These are phyloP conservation scores for Davidsoniella australis DNA, from an alignment of 2,329 filamentous ascomycete genomes.

Conservation along the genomic window DNA sequence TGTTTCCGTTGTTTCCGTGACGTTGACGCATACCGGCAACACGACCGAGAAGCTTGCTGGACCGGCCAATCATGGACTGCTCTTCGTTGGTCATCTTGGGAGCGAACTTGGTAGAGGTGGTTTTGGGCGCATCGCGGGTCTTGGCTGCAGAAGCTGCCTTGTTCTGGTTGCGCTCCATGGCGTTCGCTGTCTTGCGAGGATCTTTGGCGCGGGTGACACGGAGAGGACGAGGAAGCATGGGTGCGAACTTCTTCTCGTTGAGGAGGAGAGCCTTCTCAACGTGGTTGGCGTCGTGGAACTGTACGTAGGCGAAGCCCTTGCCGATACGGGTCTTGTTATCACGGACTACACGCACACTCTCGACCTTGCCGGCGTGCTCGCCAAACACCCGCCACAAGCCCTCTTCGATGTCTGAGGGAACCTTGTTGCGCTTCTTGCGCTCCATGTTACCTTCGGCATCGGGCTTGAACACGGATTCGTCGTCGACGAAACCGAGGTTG, in stretches of 20 bases:
- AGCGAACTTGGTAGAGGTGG: slow-evolving; percentile 38
- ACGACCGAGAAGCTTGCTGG: slow-evolving; percentile 55
- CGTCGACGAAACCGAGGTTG: slow-evolving; percentile 89
- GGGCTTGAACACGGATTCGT: slow-evolving; percentile 56
- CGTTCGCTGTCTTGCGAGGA: slow-evolving; percentile 39
- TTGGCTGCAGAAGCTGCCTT: slow-evolving; percentile 19
- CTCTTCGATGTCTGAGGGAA: slow-evolving; percentile 77
- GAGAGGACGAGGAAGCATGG: slow-evolving; percentile 75
- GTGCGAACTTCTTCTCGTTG: slow-evolving; percentile 82
- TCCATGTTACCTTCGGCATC: slow-evolving; percentile 48
- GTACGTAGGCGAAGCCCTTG: slow-evolving; percentile 95
- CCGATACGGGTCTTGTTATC: slow-evolving; percentile 82
- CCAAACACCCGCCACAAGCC: slow-evolving; percentile 73
- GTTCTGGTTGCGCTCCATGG: slow-evolving; percentile 26
- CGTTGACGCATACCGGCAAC: slow-evolving; percentile 39
- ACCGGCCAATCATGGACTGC: slow-evolving; percentile 55
- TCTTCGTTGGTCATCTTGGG: slow-evolving; percentile 55
- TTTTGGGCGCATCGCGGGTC: slow-evolving; percentile 21
- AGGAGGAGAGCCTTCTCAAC: slow-evolving; percentile 84
- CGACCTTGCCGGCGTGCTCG: slow-evolving; percentile 59
- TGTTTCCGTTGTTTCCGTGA: slow-evolving; percentile 17
- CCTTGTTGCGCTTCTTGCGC: slow-evolving; percentile 56
- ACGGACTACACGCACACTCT: slow-evolving; percentile 82
- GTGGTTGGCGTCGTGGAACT: slow-evolving; percentile 73
- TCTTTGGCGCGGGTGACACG: slow-evolving; percentile 78